A percentile compares a stretch with the other conserved stretches of the same genome.
Evolutionary conservation across 2,329 filamentous ascomycete genomes (phyloP).

Genomic region (Fusarium sp.): DNA sequence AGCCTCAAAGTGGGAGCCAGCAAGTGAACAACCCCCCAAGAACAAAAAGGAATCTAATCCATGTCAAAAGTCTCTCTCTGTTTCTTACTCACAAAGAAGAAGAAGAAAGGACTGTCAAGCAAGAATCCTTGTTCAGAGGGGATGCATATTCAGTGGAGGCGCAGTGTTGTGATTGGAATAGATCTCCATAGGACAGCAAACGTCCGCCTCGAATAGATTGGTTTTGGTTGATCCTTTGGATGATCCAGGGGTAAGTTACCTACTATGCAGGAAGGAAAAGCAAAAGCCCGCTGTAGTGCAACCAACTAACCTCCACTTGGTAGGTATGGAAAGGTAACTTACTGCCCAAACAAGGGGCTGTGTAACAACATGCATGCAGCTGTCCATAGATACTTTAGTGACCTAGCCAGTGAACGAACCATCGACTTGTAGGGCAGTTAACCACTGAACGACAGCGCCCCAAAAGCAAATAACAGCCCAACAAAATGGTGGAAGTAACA

Average conservation of each 20-base stretch:
- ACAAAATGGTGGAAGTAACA: background rate
- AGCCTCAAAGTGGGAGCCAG: slow-evolving; percentile 21
- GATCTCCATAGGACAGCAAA: background rate
- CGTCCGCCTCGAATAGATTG: slow-evolving; percentile 18
- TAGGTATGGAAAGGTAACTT: too few relatives aligned
- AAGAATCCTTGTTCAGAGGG: slow-evolving; percentile 12
- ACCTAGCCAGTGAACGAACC: background rate
- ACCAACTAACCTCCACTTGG: background rate
- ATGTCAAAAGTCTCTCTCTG: slow-evolving; percentile 1
- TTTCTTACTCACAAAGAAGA: too few relatives aligned
- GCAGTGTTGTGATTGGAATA: slow-evolving; percentile 31
- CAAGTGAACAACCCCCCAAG: slow-evolving; percentile 1
- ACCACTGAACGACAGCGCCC: slow-evolving; percentile 12
- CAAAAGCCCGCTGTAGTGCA: background rate
- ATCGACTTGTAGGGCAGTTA: slow-evolving; percentile 15
- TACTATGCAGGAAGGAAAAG: background rate
- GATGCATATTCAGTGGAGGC: slow-evolving; percentile 21
- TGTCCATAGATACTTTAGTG: background rate
- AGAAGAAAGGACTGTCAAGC: slow-evolving; percentile 1
- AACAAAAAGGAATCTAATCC: slow-evolving; percentile 12
- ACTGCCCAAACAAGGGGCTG: slow-evolving; percentile 19
- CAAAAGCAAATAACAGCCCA: too few relatives aligned
- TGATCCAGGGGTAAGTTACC: slow-evolving; percentile 14
- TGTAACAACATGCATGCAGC: background rate
- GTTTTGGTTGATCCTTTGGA: slow-evolving; percentile 11